Base-by-base conservation (phyloP, 164 flowering plant genomes). In the Tinospora cordifolia region DNA sequence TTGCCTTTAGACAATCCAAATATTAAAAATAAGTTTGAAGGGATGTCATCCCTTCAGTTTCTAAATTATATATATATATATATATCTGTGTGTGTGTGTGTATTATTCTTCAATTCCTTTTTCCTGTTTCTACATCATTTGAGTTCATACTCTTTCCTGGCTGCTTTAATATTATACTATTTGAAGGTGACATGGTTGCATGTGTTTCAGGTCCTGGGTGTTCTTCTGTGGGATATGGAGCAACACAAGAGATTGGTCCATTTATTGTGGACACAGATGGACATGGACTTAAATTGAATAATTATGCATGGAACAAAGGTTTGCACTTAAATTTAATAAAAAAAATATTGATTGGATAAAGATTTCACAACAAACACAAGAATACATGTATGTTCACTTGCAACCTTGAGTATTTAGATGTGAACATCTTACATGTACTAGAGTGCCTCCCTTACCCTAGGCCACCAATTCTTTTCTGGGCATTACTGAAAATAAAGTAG, bases 141-240 rank as follows among this genome's bases (percentile, higher is more conserved):
- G 12, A 44, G 14, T 47, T 3, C 8, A 67, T 3, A 38, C 68
- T 21, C 49, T 65, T 65, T 64, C 21, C 24, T 66, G 54, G 69
- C 39, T 67, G 30, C 36, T 46, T 24, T 67, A 36, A 65, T 11
- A 67, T 47, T 17, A 44, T 67, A 38, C 58, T 68, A 11, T 68
- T 46, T 27, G 26, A 11, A 77, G 83, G 79, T 79, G 77, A 80
- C 83, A 83, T 63, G 71, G 41, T 63, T 47, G 46, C 76, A 58
- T 70, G 38, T 80, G 72, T 81, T 83, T 63, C 85, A 93, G 98
- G 98, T 77, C 98, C 98, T 54, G 98, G 98, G 68, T 93, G 98
- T 79, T 93, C 98, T 65, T 93, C 98, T 74, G 97, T 93, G 79
- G 98, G 98, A 71, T 93, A 91, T 84, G 98, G 98, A 77, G 98